Percentiles rank a stretch among this genome's conserved stretches.
Conservation (phyloP, 768 basidiomycete genomes). For the Podaxis sp. region DNA sequence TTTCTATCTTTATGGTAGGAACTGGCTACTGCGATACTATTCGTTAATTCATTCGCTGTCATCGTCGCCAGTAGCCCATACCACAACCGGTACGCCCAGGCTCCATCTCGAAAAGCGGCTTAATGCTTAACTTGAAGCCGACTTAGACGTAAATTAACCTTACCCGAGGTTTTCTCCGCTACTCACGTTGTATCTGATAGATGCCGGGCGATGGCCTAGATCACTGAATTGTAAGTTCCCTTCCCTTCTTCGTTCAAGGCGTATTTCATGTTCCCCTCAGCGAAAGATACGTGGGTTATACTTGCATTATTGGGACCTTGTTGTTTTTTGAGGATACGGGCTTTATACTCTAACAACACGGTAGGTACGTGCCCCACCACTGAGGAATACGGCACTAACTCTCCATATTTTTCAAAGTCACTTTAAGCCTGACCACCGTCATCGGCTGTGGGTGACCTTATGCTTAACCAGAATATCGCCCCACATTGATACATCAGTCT, state of each 20-base stretch:
- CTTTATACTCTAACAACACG: background rate
- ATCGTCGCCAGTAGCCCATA: background rate
- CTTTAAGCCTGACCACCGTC: background rate
- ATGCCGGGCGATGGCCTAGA: background rate
- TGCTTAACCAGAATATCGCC: too few relatives aligned
- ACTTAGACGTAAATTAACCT: background rate
- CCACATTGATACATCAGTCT: background rate
- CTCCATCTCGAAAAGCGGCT: background rate
- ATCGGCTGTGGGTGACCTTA: background rate
- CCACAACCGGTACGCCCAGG: background rate
- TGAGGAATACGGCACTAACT: background rate
- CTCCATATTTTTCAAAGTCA: background rate
- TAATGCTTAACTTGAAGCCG: background rate
- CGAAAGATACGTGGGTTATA: background rate
- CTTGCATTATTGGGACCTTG: background rate
- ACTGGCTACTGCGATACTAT: background rate
- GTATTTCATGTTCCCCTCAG: background rate
- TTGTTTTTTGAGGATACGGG: background rate
- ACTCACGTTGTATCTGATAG: background rate
- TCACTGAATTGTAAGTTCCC: background rate
- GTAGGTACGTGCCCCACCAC: background rate
- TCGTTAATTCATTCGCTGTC: background rate
- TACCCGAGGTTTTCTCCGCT: background rate
- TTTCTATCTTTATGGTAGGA: background rate
- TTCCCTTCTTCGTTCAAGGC: background rate